Evolutionary conservation across 2,329 filamentous ascomycete species (phyloP).

Genomic region (Corniculantispora saksenae): DNA sequence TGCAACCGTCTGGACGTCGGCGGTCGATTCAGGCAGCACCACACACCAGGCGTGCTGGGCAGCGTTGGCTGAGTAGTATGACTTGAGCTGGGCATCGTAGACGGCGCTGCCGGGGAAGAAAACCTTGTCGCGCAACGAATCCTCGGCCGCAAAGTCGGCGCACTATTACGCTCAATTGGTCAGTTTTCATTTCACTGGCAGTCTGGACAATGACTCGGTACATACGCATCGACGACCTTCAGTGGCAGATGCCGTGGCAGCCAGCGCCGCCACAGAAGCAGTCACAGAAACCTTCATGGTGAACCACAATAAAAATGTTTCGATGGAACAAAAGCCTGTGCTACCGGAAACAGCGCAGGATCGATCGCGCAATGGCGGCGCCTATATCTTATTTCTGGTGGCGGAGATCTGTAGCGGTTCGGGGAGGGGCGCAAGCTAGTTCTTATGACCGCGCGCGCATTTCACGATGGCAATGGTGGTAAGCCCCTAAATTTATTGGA

Average conservation of each 20-base stretch:
- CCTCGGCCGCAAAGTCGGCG: constrained; percentile 24
- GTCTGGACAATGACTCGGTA: not conserved
- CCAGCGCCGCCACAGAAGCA: not conserved
- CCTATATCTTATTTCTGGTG: not conserved
- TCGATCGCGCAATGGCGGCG: not conserved
- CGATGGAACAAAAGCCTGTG: not conserved
- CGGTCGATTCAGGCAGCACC: constrained; percentile 28
- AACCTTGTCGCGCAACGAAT: constrained; percentile 28
- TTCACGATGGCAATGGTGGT: not conserved
- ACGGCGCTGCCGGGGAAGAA: constrained; percentile 21
- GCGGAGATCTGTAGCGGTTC: not conserved
- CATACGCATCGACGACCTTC: constrained; percentile 9
- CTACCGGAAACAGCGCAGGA: not conserved
- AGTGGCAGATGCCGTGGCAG: not conserved
- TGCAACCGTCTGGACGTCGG: constrained; percentile 29
- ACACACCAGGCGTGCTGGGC: constrained; percentile 33
- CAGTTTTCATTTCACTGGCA: not conserved
- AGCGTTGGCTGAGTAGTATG: constrained; percentile 35
- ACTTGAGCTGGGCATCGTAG: constrained; percentile 27
- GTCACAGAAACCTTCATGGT: not conserved
- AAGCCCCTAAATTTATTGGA: not conserved
- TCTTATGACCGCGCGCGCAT: not conserved
- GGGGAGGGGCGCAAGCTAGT: not conserved
- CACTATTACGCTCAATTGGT: constrained; percentile 24
- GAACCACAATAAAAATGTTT: not conserved